A percentile compares a stretch with the other conserved stretches of the same genome.
Conservation (phyloP, 106 monocot genomes). For the Agapanthus africanus region DNA sequence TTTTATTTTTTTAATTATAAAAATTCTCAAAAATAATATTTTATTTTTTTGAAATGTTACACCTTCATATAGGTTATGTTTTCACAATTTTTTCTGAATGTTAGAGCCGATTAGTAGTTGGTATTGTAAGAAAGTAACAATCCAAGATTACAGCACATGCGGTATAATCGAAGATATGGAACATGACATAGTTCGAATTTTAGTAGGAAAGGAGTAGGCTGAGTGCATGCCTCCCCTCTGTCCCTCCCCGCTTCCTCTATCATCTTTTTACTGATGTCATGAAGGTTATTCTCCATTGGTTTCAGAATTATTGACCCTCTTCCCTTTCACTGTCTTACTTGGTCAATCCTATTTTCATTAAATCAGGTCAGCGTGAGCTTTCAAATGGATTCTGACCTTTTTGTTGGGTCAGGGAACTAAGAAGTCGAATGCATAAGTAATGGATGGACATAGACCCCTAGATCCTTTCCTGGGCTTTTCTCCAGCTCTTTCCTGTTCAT, state of each 20-base stretch:
- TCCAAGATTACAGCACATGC: not conserved
- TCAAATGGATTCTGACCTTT: not conserved
- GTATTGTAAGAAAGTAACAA: not conserved
- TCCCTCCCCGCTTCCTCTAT: not conserved
- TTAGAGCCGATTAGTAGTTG: not conserved
- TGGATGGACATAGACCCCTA: too few relatives aligned
- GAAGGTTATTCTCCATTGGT: too few relatives aligned
- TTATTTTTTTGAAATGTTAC: too few relatives aligned
- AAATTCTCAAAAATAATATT: too few relatives aligned
- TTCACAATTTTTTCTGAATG: not conserved
- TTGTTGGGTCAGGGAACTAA: not conserved
- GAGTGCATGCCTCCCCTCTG: too few relatives aligned
- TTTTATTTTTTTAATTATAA: too few relatives aligned
- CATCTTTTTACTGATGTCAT: not conserved
- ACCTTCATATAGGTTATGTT: not conserved
- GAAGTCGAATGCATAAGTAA: not conserved
- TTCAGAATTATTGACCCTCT: not conserved
- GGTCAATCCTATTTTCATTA: too few relatives aligned
- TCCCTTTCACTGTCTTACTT: not conserved
- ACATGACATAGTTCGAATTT: not conserved
- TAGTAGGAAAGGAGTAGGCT: too few relatives aligned
- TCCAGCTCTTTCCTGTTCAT: too few relatives aligned
- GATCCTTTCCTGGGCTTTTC: too few relatives aligned
- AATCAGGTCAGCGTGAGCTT: too few relatives aligned
- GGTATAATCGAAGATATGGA: not conserved